These are phyloP conservation scores for Triticum monococcum DNA, from an alignment of 176 grass and related monocot species.

Conservation along the genomic window DNA sequence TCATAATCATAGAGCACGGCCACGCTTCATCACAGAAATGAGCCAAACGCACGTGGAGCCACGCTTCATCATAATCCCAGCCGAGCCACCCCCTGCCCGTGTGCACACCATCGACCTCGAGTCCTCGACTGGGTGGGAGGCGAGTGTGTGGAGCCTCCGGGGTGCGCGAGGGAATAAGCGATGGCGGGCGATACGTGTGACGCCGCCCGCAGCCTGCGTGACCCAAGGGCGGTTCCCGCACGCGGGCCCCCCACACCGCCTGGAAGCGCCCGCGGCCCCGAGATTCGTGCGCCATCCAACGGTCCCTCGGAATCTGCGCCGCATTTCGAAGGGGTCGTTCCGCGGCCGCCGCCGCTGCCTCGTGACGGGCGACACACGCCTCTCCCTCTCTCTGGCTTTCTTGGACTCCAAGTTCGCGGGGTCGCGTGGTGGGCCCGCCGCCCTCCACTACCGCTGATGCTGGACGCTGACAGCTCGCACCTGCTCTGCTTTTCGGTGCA, in stretches of 20 bases:
- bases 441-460: background rate
- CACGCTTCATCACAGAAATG: too few species aligned
- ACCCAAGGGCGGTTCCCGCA: background rate
- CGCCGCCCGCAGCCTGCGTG: background rate
- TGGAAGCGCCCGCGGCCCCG: background rate
- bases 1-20: too few species aligned
- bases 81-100: too few species aligned
- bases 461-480: background rate
- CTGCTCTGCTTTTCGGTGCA: background rate
- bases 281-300: background rate
- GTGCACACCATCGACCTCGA: too few species aligned
- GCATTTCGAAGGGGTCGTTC: background rate
- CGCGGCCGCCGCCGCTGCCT: background rate
- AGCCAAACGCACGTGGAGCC: too few species aligned
- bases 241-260: background rate
- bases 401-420: slow-evolving; percentile 13
- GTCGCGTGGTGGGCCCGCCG: background rate
- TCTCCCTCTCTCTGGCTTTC: slow-evolving; percentile 2
- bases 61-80: too few species aligned
- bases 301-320: background rate
- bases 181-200: background rate
- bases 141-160: background rate
- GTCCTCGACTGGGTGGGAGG: too few species aligned
- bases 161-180: background rate
- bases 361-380: slow-evolving; percentile 14